Evolutionary conservation across 2,329 filamentous ascomycete species (phyloP).

Genomic region (Talaromyces sp.): DNA sequence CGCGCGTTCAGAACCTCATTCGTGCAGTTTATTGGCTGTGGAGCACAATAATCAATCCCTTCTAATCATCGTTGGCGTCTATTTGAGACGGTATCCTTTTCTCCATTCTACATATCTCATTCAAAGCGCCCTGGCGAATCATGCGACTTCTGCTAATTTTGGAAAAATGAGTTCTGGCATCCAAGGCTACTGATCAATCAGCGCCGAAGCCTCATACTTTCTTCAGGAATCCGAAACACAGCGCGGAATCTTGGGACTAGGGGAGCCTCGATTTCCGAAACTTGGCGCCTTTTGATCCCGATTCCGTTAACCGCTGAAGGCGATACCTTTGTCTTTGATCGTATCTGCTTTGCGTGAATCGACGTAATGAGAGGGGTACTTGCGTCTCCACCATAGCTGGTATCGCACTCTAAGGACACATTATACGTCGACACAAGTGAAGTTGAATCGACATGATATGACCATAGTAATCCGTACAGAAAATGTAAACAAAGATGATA

Average conservation of each 20-base stretch:
- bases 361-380: neutral
- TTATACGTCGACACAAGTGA: no score
- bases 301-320: neutral
- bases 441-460: neutral
- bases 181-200: neutral
- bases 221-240: conserved; percentile 1
- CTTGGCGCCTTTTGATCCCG: neutral
- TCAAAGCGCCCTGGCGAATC: neutral
- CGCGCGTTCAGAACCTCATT: neutral
- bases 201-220: neutral
- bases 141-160: conserved; percentile 5
- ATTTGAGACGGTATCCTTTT: conserved; percentile 8
- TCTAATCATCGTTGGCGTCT: conserved; percentile 9
- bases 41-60: neutral
- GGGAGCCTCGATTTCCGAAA: neutral
- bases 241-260: neutral
- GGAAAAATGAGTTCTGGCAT: neutral
- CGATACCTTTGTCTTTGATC: neutral
- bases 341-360: neutral
- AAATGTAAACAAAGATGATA: neutral
- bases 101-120: neutral
- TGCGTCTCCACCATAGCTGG: neutral
- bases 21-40: conserved; percentile 1
- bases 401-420: neutral
- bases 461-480: neutral